These are phyloP conservation scores for Symbiotaphrina buchneri DNA, from an alignment of 495 filamentous ascomycete genomes.

Conservation along the genomic window DNA sequence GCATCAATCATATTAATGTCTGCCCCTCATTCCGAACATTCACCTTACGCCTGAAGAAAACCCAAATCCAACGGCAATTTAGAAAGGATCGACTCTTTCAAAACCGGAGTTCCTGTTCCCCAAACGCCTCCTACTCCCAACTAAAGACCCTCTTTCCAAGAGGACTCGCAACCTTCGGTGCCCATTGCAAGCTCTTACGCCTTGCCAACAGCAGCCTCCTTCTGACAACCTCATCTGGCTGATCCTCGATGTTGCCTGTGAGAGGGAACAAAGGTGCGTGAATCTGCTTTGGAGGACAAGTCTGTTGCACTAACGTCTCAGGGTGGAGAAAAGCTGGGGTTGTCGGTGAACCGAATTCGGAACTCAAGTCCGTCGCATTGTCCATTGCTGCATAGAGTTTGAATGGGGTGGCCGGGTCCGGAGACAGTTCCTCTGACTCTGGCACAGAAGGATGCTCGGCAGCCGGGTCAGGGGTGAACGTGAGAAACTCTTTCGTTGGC, in stretches of 20 bases:
- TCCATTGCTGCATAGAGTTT: too few relatives aligned
- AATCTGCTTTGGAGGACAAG: conserved; percentile 47
- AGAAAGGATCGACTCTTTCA: too few relatives aligned
- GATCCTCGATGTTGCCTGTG: conserved; percentile 1
- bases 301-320: conserved; percentile 35
- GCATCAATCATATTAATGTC: not conserved
- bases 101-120: too few relatives aligned
- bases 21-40: not conserved
- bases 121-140: not conserved
- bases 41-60: too few relatives aligned
- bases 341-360: conserved; percentile 24
- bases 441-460: conserved; percentile 26
- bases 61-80: not conserved
- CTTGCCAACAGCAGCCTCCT: conserved; percentile 49
- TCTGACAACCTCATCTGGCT: conserved; percentile 23
- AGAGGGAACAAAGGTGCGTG: conserved; percentile 11
- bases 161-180: conserved; percentile 58
- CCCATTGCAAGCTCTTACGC: conserved; percentile 65
- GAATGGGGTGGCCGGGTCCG: too few relatives aligned
- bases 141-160: conserved; percentile 22
- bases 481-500: conserved; percentile 16
- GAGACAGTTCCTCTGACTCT: too few relatives aligned
- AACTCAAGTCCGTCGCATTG: too few relatives aligned
- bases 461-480: conserved; percentile 19
- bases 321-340: conserved; percentile 33